Evolutionary conservation across 108 stramenopile species (phyloP).

Genomic region (Craspedostauros australis): DNA sequence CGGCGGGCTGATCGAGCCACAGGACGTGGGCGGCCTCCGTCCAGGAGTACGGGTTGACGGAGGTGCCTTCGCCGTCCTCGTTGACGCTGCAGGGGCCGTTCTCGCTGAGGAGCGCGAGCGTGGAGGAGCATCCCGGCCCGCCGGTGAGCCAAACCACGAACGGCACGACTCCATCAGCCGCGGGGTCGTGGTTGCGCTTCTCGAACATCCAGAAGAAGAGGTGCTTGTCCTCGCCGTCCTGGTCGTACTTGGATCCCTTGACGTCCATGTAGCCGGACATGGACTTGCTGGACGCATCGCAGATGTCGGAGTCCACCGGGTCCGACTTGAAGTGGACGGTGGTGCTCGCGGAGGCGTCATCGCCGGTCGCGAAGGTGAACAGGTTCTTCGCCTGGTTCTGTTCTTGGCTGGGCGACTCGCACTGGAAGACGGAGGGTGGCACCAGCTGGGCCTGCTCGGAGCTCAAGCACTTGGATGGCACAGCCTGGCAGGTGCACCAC

Average conservation of each 20-base stretch:
- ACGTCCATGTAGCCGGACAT: constrained; percentile 61
- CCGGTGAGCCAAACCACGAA: constrained; percentile 94
- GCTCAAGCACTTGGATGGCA: constrained; percentile 41
- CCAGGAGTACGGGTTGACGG: constrained; percentile 87
- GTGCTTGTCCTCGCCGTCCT: constrained; percentile 70
- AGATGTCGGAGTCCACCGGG: constrained; percentile 17
- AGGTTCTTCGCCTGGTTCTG: not conserved
- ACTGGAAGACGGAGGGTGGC: constrained; percentile 52
- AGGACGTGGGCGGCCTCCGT: constrained; percentile 92
- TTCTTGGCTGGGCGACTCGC: constrained; percentile 6
- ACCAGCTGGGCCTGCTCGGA: constrained; percentile 28
- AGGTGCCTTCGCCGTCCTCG: constrained; percentile 80
- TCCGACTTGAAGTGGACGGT: constrained; percentile 8
- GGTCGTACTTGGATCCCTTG: constrained; percentile 36
- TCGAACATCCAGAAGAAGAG: constrained; percentile 97
- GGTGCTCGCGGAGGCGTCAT: not conserved
- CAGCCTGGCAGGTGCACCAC: constrained; percentile 48
- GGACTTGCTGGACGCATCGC: constrained; percentile 25
- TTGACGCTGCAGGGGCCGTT: constrained; percentile 96
- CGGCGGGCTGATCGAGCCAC: constrained; percentile 97
- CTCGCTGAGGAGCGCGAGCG: constrained; percentile 87
- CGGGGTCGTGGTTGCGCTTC: constrained; percentile 40
- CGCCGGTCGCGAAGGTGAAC: not conserved
- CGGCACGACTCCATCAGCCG: constrained; percentile 42
- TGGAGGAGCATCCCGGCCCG: constrained; percentile 78